Base-by-base conservation (phyloP, 208 protist species). In the Crithidia brevicula region DNA sequence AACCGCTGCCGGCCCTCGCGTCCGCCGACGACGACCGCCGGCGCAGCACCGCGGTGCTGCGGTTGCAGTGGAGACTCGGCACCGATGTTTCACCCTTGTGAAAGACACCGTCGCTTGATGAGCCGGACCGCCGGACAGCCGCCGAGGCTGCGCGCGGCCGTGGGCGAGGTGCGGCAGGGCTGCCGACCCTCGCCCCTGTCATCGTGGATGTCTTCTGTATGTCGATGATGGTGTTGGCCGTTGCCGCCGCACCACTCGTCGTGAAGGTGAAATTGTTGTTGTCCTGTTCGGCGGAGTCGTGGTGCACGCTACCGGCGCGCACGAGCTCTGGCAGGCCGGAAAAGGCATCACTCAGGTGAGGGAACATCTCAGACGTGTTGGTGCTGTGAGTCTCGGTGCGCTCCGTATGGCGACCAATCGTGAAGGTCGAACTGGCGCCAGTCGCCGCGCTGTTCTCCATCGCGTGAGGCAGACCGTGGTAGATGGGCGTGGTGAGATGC, bases 271-370 rank as follows among this genome's bases (percentile, higher is more conserved):
- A 11, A 16, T 43, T 54, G 43, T 16, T 56, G 38, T 11, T 38
- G 3, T 38, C 34, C 20, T 30, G 34, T 15, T 43, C 60, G 13
- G 28, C 43, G 25, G 34, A n/a, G 43, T 74, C 59, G 28, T 34
- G 36, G 50, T 59, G 38, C 18, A 13, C 15, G 43, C 33, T 67
- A 53, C 38, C 57, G 1, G 58, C 25, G 7, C 40, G 50, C 47
- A 66, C 67, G 9, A 72, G 47, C 56, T 28, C 27, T 15, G 56
- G 67, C 49, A 72, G 57, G 10, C 22, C 47, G 8, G 27, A 54
- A 33, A 20, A 18, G 20, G 42, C 52, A 1, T 62, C 42, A 20
- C 27, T 25, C 25, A 43, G 28, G 22, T 31, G 36, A 18, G 20
- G n/a, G 30, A 13, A 33, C 22, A 49, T 22, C 15, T 36, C 30